Evolutionary conservation across 441 rosid species (phyloP), one percentile per base, ranked within the genome.

Genomic region (Aquilaria agallochum): DNA sequence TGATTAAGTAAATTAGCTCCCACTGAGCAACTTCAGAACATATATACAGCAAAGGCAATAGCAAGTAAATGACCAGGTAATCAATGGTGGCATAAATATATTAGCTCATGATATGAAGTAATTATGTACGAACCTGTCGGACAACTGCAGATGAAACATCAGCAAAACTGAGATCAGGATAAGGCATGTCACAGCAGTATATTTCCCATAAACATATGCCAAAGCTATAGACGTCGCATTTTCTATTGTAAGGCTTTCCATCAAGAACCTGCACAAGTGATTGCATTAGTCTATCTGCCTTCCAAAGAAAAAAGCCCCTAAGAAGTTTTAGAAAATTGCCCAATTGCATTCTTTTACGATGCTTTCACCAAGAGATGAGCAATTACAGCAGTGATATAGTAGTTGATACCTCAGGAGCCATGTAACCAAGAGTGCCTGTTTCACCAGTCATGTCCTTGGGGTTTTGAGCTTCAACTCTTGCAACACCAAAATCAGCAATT

Each of bases 351-450:
- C 31, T 50, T 63, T 46, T 50, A 55, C 31, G 8, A 56, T 45
- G 11, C n/a, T 40, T 40, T 4, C 45, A 40, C 45, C 9, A 7
- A 40, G 45, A 40, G 45, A 40, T 8, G 9, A 40, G 5, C 45
- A 40, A 40, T 5, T 2, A 40, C 9, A 40, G 9, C 2, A 2
- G 7, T 3, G 59, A 4, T 42, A 56, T 46, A 33, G 51, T 27
- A 58, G 44, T 33, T 48, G 50, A 58, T 82, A 86, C 92, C 89
- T 86, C 92, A 3, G 89, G 92, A 59, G 87, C 92, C 89, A 83
- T 86, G 80, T 86, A 86, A 13, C 89, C 92, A 69, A 83, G 92
- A 34, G 89, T 86, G 55, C 92, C 89, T 12, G 89, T 86, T 74
- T 83, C 92, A 58, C 92, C 92, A 0, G 92, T 86, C 89, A 86